Evolutionary conservation across 345 rosid species (phyloP).

Genomic region (Melastoma malabathricum): DNA sequence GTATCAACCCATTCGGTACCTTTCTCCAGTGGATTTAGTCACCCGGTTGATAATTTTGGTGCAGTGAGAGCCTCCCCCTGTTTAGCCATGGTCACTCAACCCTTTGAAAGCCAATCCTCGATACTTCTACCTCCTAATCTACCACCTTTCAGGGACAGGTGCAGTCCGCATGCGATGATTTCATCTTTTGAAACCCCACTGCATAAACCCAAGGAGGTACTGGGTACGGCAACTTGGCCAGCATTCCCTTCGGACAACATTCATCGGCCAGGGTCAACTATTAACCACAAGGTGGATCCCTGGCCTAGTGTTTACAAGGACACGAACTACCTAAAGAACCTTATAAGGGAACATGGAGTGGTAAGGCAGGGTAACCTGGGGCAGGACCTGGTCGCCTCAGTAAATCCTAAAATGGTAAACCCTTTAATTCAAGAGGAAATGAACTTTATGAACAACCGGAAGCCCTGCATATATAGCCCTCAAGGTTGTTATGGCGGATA

Average conservation of each 20-base stretch:
- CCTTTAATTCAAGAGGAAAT: constrained; percentile 11
- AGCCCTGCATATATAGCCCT: constrained; percentile 25
- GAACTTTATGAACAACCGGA: constrained; percentile 22
- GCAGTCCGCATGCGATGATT: no score
- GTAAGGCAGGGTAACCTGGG: constrained; percentile 16
- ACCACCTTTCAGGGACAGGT: no score
- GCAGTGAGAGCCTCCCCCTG: no score
- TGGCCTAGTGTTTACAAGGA: constrained; percentile 18
- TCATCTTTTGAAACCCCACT: no score
- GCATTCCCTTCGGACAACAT: background rate
- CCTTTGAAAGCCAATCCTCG: no score
- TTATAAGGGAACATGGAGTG: constrained; percentile 55
- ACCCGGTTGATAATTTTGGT: no score
- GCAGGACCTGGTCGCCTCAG: constrained; percentile 2
- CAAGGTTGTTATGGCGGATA: constrained; percentile 44
- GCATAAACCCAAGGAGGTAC: no score
- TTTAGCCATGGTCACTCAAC: no score
- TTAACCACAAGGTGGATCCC: constrained; percentile 4
- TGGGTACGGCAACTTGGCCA: no score
- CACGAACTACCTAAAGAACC: constrained; percentile 38
- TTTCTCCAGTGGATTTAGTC: no score
- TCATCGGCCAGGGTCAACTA: background rate
- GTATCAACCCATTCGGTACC: no score
- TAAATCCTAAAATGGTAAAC: constrained; percentile 9
- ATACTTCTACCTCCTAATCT: no score